Evolutionary conservation across 202 grass and related monocot species (phyloP), one percentile per base, ranked within the genome.

Genomic region (Hordeum pubiflorum): DNA sequence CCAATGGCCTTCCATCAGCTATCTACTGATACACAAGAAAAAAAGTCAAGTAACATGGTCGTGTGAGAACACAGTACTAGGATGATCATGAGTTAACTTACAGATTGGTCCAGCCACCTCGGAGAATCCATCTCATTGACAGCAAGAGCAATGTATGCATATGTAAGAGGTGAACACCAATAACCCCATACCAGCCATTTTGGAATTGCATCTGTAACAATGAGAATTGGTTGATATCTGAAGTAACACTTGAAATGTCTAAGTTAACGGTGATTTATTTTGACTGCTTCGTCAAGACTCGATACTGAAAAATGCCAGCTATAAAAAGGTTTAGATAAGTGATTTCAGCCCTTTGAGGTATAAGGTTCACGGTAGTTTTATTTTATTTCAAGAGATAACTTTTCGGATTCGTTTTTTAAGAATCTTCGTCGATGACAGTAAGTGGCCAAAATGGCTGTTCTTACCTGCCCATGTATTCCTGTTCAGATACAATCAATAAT

Each of bases 131-230:
- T 94, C 81, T 97, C 94, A 81, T 97, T 97, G 71, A 88, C 31
- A 20, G 81, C 80, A 86, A 97, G 71, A 68, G 88, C 91, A 72
- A 87, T 94, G 67, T 92, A 89, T 33, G 66, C 90, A 77, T 97
- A 97, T 37, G 87, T 88, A 34, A 97, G 29, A 59, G 94, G 94
- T 78, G 94, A 97, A 70, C 65, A 84, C 90, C 92, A 97, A 75
- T 82, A 97, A 60, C 73, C 92, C 94, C 94, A 97, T 82, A 91
- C 59, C 90, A 89, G 91, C 94, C 94, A 97, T 83, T 89, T 87
- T 72, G 91, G 79, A 81, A 97, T 91, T 63, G 74, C 66, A 82
- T 89, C 94, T 97, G 64, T 63, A 77, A 65, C 34, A 77, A 63
- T 85, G 33, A 82, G 37, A 58, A 66, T 59, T 80, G 72, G 18